Base-by-base conservation (phyloP, 371 early-diverging fungal genomes). In the Mucor racemosus region DNA sequence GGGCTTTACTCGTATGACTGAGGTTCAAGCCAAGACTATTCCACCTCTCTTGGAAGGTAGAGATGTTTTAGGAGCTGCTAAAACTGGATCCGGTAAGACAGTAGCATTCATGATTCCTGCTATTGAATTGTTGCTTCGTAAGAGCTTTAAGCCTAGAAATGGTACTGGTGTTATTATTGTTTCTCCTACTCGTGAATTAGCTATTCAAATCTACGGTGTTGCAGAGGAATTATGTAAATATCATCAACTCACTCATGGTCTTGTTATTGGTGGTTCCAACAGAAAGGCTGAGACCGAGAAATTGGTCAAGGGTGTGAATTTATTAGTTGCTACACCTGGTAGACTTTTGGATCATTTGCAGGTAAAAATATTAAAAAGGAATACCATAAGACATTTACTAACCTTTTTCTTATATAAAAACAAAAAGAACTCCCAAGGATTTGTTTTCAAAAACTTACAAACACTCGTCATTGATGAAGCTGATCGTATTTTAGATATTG, bases 21-120 rank as follows among this genome's bases (percentile, higher is more conserved):
- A 96, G 74, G 96, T 99, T 39, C 99, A 99, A 84, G 94, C 96
- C 44, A 88, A 96, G 61, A 91, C 95, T 9, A 97, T 99, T 62
- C 97, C 96, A 15, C 91, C 97, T 13, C 90, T 97, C 35, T 82
- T 98, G 84, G 94, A 96, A 31, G 99, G 99, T 55, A 89, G 94
- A 41, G 99, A 99, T 88, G 94, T 99, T 39, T 82, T 99, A 48
- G 99, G 99, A 41, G 98, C 99, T 60, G 99, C 99, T 38, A 96
- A 98, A 79, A 99, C 99, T 1, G 99, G 99, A 21, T 93, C 94
- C 19, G 99, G 99, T 60, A 99, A 99, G 81, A 99, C 99, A 13
- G 87, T 99, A 53, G 94, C 99, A 13, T 99, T 99, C 82, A 79
- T 99, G 73, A 89, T 99, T 39, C 99, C 99, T 44, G 96, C 97